Conservation (phyloP, 148 eudicot species). For the Fagopyrum tataricum region DNA sequence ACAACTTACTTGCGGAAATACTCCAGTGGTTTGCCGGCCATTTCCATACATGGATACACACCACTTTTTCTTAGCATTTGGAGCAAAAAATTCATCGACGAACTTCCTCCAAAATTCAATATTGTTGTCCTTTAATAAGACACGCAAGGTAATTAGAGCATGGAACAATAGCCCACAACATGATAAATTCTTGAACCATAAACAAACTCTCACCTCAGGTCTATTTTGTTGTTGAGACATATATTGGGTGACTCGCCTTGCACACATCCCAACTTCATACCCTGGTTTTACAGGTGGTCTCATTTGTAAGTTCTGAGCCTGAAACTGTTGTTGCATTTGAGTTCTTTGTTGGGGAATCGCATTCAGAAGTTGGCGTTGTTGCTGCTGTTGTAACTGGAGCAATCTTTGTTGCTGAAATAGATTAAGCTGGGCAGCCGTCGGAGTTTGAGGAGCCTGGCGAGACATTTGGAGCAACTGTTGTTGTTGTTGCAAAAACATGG, state of each 20-base stretch:
- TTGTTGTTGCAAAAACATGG: conserved; percentile 63
- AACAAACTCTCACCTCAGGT: conserved; percentile 59
- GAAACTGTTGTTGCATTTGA: conserved; percentile 48
- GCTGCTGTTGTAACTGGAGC: conserved; percentile 57
- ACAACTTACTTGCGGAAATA: conserved; percentile 67
- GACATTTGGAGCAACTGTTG: conserved; percentile 16
- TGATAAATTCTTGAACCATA: background rate
- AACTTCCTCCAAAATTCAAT: conserved; percentile 96
- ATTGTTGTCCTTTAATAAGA: conserved; percentile 58
- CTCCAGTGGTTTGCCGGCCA: conserved; percentile 91
- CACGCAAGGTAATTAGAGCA: background rate
- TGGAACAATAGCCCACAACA: background rate
- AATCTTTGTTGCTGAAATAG: conserved; percentile 72
- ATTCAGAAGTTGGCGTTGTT: conserved; percentile 44
- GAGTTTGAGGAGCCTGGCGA: conserved; percentile 69
- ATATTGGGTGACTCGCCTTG: conserved; percentile 86
- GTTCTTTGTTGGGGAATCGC: conserved; percentile 72
- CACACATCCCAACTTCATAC: conserved; percentile 97
- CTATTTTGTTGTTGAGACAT: conserved; percentile 97
- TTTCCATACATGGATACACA: conserved; percentile 98
- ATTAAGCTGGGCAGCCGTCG: conserved; percentile 58
- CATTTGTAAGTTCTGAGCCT: conserved; percentile 60
- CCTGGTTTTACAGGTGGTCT: conserved; percentile 68
- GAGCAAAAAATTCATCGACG: conserved; percentile 81
- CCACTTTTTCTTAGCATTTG: conserved; percentile 97